These are phyloP conservation scores for Diaporthe sp. DNA, from an alignment of 2,329 filamentous ascomycete species.

Conservation along the genomic window DNA sequence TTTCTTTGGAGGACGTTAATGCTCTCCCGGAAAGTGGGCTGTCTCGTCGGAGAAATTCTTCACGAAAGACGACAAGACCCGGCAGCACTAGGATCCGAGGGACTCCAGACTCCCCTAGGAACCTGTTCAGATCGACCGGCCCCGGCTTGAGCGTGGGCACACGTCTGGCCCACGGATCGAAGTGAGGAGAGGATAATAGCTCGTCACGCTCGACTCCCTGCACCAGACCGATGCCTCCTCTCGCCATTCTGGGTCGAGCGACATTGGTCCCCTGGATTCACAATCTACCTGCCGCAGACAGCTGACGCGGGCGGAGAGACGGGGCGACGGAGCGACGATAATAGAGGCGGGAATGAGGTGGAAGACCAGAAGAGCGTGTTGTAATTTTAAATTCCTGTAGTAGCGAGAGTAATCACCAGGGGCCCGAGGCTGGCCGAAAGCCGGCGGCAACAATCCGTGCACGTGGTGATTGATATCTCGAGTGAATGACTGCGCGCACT, in stretches of 20 bases:
- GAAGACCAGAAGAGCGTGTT: constrained; percentile 14
- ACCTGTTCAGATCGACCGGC: neutral
- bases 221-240: neutral
- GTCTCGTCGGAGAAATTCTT: neutral
- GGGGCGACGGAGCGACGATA: constrained; percentile 2
- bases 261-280: neutral
- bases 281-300: neutral
- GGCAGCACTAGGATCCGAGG: neutral
- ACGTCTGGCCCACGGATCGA: constrained; percentile 14
- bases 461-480: neutral
- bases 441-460: neutral
- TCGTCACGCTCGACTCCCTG: constrained; percentile 22
- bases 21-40: neutral
- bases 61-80: neutral
- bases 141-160: neutral
- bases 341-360: neutral
- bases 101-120: neutral
- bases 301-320: neutral
- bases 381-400: constrained; percentile 23
- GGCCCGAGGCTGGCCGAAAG: neutral
- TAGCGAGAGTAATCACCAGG: constrained; percentile 19
- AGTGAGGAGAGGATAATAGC: constrained; percentile 16
- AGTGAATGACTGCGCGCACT: neutral
- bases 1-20: constrained; percentile 20
- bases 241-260: neutral